phyloP scores from a whole-genome alignment of 2,329 filamentous ascomycete genomes.

The Hypoxylon sp. region DNA sequence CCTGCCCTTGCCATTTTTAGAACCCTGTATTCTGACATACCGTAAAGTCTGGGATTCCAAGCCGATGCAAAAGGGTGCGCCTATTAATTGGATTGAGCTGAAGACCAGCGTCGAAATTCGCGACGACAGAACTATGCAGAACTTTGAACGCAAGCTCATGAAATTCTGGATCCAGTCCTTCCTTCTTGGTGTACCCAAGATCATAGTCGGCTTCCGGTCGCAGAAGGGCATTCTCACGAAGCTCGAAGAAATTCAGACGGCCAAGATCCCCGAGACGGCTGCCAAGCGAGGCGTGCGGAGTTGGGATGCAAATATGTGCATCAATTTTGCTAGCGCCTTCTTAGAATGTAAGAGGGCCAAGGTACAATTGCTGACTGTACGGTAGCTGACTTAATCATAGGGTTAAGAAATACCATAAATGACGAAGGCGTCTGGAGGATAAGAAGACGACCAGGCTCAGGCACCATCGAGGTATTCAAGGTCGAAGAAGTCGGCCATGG shows the following conservation, averaged over 20 bases:
- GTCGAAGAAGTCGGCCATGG: constrained; percentile 81
- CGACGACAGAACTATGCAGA: constrained; percentile 74
- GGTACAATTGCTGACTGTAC: neutral
- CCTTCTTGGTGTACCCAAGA: constrained; percentile 89
- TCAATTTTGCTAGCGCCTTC: constrained; percentile 86
- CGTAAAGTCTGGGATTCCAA: constrained; percentile 83
- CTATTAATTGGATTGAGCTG: constrained; percentile 92
- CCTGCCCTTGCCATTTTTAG: neutral
- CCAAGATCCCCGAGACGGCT: constrained; percentile 80
- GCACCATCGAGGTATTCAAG: constrained; percentile 78
- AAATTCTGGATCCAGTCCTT: constrained; percentile 99
- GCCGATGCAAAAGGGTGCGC: constrained; percentile 71
- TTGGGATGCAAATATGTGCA: constrained; percentile 95
- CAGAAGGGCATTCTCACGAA: constrained; percentile 77
- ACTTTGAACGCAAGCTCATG: constrained; percentile 89
- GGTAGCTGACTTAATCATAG: constrained; percentile 55
- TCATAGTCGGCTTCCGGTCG: constrained; percentile 89
- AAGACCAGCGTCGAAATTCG: constrained; percentile 86
- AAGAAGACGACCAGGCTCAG: constrained; percentile 70
- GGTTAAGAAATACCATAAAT: constrained; percentile 71
- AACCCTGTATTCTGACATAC: constrained; percentile 10
- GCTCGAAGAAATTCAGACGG: constrained; percentile 84
- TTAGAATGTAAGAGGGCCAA: constrained; percentile 73
- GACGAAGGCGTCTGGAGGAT: constrained; percentile 88
- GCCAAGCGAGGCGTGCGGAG: constrained; percentile 72